Evolutionary conservation across 176 grass and related monocot genomes (phyloP), one percentile per base, ranked within the genome.

Genomic region (Elaeis guineensis): DNA sequence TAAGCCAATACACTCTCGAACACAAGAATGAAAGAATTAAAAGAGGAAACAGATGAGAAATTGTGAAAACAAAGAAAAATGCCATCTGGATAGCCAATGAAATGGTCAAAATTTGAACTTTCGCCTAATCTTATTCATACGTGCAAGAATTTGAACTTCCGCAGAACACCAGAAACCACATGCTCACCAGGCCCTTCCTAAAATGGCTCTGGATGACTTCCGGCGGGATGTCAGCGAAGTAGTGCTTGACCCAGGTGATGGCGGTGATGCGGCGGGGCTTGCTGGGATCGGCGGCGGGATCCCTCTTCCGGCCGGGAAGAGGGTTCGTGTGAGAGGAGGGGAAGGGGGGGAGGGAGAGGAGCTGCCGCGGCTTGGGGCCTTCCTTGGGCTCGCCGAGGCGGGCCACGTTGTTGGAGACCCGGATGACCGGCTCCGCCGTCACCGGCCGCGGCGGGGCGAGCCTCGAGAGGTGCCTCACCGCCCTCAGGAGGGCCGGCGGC

Each of bases 181-280:
- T 17, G 21, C 28, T 51, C 69, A 95, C 89, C 89, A 82, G 25
- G 59, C 72, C 71, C 63, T 71, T 77, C 59, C 73, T 85, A 75
- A 95, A 95, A 54, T 79, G 89, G 51, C 51, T 74, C 61, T 85
- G 89, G 44, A 89, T 75, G 25, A 79, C 72, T 55, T 89, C 89
- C 65, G 61, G 81, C 48, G 70, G 70, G 60, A 80, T 78, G 70
- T 95, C 89, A 4, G 71, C 59, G 50, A 95, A 85, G 52, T 84
- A 85, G 72, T 89, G 89, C 75, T 95, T 95, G 67, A 85, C 72
- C 84, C 89, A 89, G 71, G 81, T 89, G 25, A 95, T 71, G 20
- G 69, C 89, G 4, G 85, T 89, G 32, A 95, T 85, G 19, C 54
- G 73, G 19, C 55, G 59, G 5, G 63, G 67, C 12, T 53, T 57